phyloP scores from a whole-genome alignment of 1,139 yeast species.

The Suhomyces wounanorum region DNA sequence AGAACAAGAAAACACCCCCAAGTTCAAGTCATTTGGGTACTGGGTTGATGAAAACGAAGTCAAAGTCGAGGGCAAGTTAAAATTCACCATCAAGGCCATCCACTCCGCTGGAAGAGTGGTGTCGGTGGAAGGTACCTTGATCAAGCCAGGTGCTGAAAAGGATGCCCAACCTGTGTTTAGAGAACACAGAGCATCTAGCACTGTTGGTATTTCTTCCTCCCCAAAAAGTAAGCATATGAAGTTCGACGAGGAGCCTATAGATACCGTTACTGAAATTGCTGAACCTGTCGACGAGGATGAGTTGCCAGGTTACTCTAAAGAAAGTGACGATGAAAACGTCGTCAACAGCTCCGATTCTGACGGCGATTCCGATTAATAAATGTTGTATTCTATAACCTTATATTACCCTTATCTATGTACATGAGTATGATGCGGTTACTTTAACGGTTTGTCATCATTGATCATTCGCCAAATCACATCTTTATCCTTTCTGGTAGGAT shows the following conservation, averaged over 20 bases:
- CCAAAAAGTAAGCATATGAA: conserved; percentile 38
- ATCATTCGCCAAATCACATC: conserved; percentile 78
- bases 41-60: conserved; percentile 80
- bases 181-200: conserved; percentile 30
- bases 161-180: conserved; percentile 55
- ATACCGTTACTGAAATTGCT: conserved; percentile 25
- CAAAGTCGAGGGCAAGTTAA: conserved; percentile 77
- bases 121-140: conserved; percentile 81
- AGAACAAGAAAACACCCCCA: conserved; percentile 14
- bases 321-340: conserved; percentile 25
- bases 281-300: conserved; percentile 24
- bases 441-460: conserved; percentile 36
- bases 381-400: conserved; percentile 3
- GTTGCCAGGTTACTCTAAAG: conserved; percentile 21
- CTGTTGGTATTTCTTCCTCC: conserved; percentile 17
- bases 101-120: conserved; percentile 81
- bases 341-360: conserved; percentile 20
- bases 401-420: conserved; percentile 2
- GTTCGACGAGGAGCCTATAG: conserved; percentile 39
- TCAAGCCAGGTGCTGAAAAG: conserved; percentile 59
- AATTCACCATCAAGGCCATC: conserved; percentile 70
- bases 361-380: conserved; percentile 18
- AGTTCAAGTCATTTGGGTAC: conserved; percentile 67
- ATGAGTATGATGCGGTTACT: conserved; percentile 1
- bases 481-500: conserved; percentile 49